Percentiles rank a stretch among this genome's conserved stretches.
phyloP scores from a whole-genome alignment of 208 protist genomes.

The Crithidia bombi region DNA sequence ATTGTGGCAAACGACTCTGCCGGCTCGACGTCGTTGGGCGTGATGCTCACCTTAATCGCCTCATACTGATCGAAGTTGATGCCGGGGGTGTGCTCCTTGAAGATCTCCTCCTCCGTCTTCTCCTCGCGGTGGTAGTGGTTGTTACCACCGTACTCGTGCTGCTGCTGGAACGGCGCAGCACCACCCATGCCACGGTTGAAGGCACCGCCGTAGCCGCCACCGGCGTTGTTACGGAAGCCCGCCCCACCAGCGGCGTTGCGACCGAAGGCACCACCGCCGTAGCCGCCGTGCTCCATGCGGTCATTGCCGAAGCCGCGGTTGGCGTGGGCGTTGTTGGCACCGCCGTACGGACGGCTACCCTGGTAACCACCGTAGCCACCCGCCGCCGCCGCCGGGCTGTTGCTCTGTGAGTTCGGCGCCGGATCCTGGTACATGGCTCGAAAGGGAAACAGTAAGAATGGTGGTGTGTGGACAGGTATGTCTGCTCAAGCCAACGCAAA shows the following conservation, averaged over 20 bases:
- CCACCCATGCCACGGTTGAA: slow-evolving; percentile 25
- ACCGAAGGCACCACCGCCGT: slow-evolving; percentile 38
- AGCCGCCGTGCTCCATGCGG: slow-evolving; percentile 34
- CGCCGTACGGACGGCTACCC: slow-evolving; percentile 24
- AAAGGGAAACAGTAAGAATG: neutral
- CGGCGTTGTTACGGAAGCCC: slow-evolving; percentile 26
- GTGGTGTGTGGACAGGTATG: too few relatives aligned
- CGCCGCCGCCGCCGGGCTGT: neutral
- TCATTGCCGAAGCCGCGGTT: slow-evolving; percentile 27
- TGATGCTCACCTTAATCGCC: slow-evolving; percentile 84
- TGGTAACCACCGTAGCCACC: slow-evolving; percentile 31
- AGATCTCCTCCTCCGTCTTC: slow-evolving; percentile 90
- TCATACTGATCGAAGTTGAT: slow-evolving; percentile 95
- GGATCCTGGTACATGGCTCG: slow-evolving; percentile 16
- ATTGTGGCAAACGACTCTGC: slow-evolving; percentile 85
- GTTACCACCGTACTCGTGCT: slow-evolving; percentile 40
- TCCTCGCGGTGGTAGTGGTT: slow-evolving; percentile 84
- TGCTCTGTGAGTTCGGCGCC: slow-evolving; percentile 10
- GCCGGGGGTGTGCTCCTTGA: slow-evolving; percentile 90
- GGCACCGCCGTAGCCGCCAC: slow-evolving; percentile 29
- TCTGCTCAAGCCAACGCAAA: too few relatives aligned
- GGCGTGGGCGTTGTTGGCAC: slow-evolving; percentile 14
- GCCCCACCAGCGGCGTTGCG: slow-evolving; percentile 41
- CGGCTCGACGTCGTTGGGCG: slow-evolving; percentile 83
- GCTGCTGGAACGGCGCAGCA: slow-evolving; percentile 18